These are phyloP conservation scores for Periconia digitata DNA, from an alignment of 2,329 filamentous ascomycete genomes.

Conservation along the genomic window DNA sequence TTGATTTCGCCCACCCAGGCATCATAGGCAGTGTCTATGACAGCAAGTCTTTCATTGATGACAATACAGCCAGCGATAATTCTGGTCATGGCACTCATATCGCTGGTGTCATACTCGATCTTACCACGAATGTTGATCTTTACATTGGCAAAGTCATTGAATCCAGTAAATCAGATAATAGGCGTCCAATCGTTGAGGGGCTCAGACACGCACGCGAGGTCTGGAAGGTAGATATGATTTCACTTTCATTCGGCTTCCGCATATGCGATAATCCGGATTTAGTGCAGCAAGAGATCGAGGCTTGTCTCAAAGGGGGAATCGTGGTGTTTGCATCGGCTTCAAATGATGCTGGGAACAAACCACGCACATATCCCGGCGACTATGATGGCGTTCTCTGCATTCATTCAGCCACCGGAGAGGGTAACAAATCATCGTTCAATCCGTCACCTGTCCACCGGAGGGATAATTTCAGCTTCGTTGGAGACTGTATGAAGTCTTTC, in stretches of 20 bases:
- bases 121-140: background rate
- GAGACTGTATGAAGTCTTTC: background rate
- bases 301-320: background rate
- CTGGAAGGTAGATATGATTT: background rate
- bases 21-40: background rate
- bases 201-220: background rate
- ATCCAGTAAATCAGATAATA: background rate
- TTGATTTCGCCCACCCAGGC: background rate
- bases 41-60: too few species aligned
- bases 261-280: too few species aligned
- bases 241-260: background rate
- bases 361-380: background rate
- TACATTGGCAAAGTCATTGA: background rate
- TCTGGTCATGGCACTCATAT: background rate
- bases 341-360: background rate
- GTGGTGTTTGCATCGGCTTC: background rate
- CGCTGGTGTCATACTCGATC: background rate
- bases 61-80: background rate
- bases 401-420: background rate
- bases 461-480: background rate
- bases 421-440: background rate
- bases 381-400: background rate
- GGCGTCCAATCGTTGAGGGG: background rate
- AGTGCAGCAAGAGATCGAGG: background rate
- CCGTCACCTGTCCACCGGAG: background rate